Conservation (phyloP, 2,329 filamentous ascomycete species). For the Fusarium chlamydosporum region DNA sequence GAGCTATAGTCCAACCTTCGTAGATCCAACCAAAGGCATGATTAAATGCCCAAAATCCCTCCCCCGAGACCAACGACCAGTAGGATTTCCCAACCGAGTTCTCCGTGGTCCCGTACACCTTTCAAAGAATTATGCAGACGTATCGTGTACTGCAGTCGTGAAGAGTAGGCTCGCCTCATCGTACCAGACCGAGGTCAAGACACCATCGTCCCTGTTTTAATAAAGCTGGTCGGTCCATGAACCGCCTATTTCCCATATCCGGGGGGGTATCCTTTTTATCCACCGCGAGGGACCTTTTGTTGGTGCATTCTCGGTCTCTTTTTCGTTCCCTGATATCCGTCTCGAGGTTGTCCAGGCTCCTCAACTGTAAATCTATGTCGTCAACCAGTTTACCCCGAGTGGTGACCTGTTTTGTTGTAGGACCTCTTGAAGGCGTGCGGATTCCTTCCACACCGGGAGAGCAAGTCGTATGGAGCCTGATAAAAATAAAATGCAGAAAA, state of each 20-base stretch:
- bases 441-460: constrained; percentile 38
- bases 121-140: constrained; percentile 53
- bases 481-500: constrained; percentile 47
- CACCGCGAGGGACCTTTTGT: constrained; percentile 46
- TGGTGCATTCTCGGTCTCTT: constrained; percentile 55
- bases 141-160: constrained; percentile 44
- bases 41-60: constrained; percentile 42
- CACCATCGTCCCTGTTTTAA: constrained; percentile 46
- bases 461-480: constrained; percentile 44
- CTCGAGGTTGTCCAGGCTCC: constrained; percentile 50
- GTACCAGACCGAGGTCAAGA: constrained; percentile 50
- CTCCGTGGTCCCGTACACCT: constrained; percentile 38
- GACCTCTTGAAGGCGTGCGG: constrained; percentile 35
- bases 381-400: constrained; percentile 48
- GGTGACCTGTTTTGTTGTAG: constrained; percentile 38
- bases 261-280: constrained; percentile 48
- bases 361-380: constrained; percentile 49
- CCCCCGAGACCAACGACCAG: constrained; percentile 35
- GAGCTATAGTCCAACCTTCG: constrained; percentile 41
- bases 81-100: constrained; percentile 25
- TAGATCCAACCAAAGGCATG: constrained; percentile 44
- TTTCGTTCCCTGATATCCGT: constrained; percentile 47
- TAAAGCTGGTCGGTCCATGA: constrained; percentile 36
- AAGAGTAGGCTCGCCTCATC: constrained; percentile 51
- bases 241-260: constrained; percentile 39